Evolutionary conservation across 495 filamentous ascomycete genomes (phyloP).

Genomic region (Penicillium cinerascens): DNA sequence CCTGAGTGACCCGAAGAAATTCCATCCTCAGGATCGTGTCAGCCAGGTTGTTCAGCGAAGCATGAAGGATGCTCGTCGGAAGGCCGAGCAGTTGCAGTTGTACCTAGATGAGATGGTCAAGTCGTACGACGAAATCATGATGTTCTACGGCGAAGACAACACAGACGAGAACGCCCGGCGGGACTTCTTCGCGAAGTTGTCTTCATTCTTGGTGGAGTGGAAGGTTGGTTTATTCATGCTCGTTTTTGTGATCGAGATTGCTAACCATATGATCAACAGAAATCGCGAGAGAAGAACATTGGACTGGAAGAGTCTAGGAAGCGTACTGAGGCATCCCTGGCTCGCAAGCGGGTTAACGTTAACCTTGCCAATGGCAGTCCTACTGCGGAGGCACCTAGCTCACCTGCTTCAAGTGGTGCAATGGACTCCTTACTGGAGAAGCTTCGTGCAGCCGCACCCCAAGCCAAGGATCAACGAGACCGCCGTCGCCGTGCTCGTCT

Average conservation of each 20-base stretch:
- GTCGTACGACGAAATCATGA: constrained; percentile 92
- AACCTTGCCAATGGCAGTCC: constrained; percentile 45
- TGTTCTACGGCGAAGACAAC: constrained; percentile 93
- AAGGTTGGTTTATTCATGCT: constrained; percentile 53
- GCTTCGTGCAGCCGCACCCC: constrained; percentile 86
- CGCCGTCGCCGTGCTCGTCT: constrained; percentile 80
- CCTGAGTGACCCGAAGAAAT: constrained; percentile 92
- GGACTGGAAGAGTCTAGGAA: constrained; percentile 74
- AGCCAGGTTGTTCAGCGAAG: constrained; percentile 84
- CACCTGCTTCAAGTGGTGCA: constrained; percentile 79
- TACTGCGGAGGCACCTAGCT: constrained; percentile 48
- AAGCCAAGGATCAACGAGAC: constrained; percentile 82
- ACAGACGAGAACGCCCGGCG: constrained; percentile 89
- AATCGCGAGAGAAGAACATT: constrained; percentile 89
- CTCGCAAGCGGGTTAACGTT: constrained; percentile 76
- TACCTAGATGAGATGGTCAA: constrained; percentile 91
- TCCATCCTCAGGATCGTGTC: constrained; percentile 95
- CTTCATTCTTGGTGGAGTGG: constrained; percentile 89
- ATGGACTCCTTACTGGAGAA: constrained; percentile 98
- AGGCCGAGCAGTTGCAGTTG: constrained; percentile 92
- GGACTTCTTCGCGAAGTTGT: constrained; percentile 95
- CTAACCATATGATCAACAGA: constrained; percentile 41
- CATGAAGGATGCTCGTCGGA: constrained; percentile 95
- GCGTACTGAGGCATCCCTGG: constrained; percentile 84
- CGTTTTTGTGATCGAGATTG: not conserved